Evolutionary conservation across 495 filamentous ascomycete species (phyloP).

Genomic region (Talaromyces nanjingensis): DNA sequence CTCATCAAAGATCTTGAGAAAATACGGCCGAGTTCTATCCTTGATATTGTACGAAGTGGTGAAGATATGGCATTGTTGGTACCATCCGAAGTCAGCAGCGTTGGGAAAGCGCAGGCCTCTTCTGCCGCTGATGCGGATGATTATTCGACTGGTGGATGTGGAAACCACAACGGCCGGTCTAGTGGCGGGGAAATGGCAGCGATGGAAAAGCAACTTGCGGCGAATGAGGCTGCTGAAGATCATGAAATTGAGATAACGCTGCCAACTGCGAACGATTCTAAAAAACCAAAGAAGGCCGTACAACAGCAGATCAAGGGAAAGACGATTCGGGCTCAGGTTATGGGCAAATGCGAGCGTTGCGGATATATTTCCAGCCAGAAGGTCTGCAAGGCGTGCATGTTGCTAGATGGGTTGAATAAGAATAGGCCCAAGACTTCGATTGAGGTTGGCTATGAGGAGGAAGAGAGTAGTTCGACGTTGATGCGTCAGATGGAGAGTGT

Average conservation of each 20-base stretch:
- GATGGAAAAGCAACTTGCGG: conserved; percentile 74
- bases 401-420: conserved; percentile 89
- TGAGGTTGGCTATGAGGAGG: conserved; percentile 44
- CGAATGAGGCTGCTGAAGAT: conserved; percentile 56
- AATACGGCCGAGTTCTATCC: conserved; percentile 83
- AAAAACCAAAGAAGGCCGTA: conserved; percentile 13
- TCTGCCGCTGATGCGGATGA: conserved; percentile 42
- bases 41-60: conserved; percentile 90
- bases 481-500: conserved; percentile 48
- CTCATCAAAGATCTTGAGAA: conserved; percentile 93
- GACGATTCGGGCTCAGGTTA: conserved; percentile 55
- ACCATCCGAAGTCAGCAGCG: conserved; percentile 46
- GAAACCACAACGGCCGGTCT: conserved; percentile 61
- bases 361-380: conserved; percentile 93
- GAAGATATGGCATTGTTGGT: conserved; percentile 93
- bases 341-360: conserved; percentile 79
- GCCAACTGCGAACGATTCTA: conserved; percentile 6
- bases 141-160: conserved; percentile 60
- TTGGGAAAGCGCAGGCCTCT: conserved; percentile 21
- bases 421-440: conserved; percentile 75
- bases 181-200: conserved; percentile 83
- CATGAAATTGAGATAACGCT: conserved; percentile 68
- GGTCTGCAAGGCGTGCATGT: conserved; percentile 89
- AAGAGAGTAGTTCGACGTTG: conserved; percentile 49
- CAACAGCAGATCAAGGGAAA: conserved; percentile 19